These are phyloP conservation scores for Ceratobasidium sp. DNA, from an alignment of 1,284 basidiomycete species.

Conservation along the genomic window DNA sequence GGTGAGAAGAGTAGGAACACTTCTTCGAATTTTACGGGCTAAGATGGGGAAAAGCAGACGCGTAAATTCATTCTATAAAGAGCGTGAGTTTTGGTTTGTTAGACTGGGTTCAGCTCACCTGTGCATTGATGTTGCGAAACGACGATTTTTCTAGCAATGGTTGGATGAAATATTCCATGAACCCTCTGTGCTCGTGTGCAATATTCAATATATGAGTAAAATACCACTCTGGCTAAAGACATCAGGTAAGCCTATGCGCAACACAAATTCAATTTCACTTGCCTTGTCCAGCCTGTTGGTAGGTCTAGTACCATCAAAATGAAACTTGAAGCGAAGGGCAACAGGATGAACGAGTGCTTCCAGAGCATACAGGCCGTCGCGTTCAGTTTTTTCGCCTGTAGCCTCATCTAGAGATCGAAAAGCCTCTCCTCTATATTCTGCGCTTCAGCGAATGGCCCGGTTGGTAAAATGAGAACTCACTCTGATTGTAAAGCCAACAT, in stretches of 20 bases:
- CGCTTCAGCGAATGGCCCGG: neutral
- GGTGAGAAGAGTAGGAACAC: constrained; percentile 75
- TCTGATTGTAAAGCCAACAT: constrained; percentile 78
- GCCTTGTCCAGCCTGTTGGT: constrained; percentile 96
- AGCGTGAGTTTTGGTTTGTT: constrained; percentile 31
- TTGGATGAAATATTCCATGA: constrained; percentile 81
- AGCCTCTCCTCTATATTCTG: neutral
- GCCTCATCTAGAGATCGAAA: neutral
- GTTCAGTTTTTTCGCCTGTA: constrained; percentile 44
- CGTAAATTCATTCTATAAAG: constrained; percentile 75
- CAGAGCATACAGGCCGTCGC: constrained; percentile 75
- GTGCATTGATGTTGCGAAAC: constrained; percentile 71
- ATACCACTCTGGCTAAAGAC: constrained; percentile 90
- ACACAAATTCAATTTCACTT: constrained; percentile 32
- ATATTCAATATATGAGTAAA: constrained; percentile 89
- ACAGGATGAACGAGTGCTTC: constrained; percentile 88
- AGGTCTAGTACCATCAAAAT: constrained; percentile 86
- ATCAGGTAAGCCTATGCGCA: neutral
- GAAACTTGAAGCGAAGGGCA: constrained; percentile 89
- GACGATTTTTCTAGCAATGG: constrained; percentile 69
- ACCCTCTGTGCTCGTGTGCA: constrained; percentile 78
- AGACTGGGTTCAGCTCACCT: constrained; percentile 59
- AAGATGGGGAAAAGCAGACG: constrained; percentile 74
- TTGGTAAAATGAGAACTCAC: constrained; percentile 56
- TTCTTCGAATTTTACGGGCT: constrained; percentile 72